Evolutionary conservation across 805 yeast species (phyloP), one percentile per base, ranked within the genome.

Genomic region (Peterozyma toletana): DNA sequence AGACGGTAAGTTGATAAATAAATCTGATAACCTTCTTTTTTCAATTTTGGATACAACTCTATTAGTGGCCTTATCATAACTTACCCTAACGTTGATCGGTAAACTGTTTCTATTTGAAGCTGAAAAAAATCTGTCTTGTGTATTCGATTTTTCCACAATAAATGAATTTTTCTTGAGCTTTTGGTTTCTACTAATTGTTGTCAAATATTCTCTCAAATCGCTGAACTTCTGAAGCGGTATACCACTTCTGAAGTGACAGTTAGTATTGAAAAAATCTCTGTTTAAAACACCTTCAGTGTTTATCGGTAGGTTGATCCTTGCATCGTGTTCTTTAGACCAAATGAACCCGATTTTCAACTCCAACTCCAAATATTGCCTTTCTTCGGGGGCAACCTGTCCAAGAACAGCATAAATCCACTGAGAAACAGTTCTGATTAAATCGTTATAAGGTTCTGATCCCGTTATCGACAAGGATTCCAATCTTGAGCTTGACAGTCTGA

Each of bases 381-480:
- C 69, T 51, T 48, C 70, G 63, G 57, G 57, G 15, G 58, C 50
- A 35, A 86, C 73, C 31, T 86, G 86, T 38, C 72, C 71, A 39
- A 88, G 70, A 49, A 86, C 83, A 15, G 95, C 89, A 69, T 84
- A 89, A 9, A 90, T 72, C 97, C 97, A 90, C 53, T 83, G 87
- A 17, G 93, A 84, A 6, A 90, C 78, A 31, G 86, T 78, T 55
- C 90, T 77, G 5, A 90, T 84, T 46, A 86, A 68, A 53, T 87
- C 91, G 55, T 87, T 88, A 39, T 86, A 76, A 1, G 93, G 93
- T 37, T 80, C 80, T 1, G 84, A 72, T 5, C 89, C 90, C 0
- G 88, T 80, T 14, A 87, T 73, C 36, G 88, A 76, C 40, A 76
- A 62, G 9, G 54, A 50, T 3, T 52, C 31, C 39, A 57, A 21